These are phyloP conservation scores for Coniferiporia sulphurascens DNA, from an alignment of 1,284 basidiomycete genomes.

Conservation along the genomic window DNA sequence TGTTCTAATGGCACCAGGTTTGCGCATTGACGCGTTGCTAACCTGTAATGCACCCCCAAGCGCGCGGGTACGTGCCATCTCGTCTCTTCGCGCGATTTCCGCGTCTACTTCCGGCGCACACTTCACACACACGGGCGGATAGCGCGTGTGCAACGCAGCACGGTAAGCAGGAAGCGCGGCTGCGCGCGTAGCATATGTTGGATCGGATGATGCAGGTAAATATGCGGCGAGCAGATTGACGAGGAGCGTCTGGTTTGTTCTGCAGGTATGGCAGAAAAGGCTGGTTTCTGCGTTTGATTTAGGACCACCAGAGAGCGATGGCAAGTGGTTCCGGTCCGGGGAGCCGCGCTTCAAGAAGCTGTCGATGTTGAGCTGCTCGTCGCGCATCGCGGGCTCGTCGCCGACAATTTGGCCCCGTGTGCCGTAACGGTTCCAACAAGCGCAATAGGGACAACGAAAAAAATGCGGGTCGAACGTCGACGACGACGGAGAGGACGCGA, in stretches of 20 bases:
- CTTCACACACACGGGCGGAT: constrained; percentile 76
- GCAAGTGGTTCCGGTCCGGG: constrained; percentile 63
- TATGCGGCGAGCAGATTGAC: constrained; percentile 86
- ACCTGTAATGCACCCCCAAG: constrained; percentile 64
- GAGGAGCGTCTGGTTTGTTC: constrained; percentile 85
- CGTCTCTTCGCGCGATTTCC: constrained; percentile 70
- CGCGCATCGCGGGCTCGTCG: constrained; percentile 84
- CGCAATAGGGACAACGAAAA: constrained; percentile 64
- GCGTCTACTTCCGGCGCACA: constrained; percentile 79
- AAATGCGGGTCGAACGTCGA: constrained; percentile 36
- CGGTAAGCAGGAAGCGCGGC: constrained; percentile 66
- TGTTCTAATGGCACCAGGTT: constrained; percentile 32
- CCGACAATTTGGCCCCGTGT: constrained; percentile 68
- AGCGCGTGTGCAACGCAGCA: constrained; percentile 70
- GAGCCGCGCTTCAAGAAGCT: constrained; percentile 76
- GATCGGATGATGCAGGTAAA: constrained; percentile 64
- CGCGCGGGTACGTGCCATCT: constrained; percentile 77
- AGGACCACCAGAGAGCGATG: constrained; percentile 43
- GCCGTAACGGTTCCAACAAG: constrained; percentile 70
- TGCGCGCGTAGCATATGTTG: constrained; percentile 59
- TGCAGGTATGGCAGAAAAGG: constrained; percentile 81
- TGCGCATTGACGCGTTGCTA: constrained; percentile 36
- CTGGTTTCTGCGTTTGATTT: constrained; percentile 27
- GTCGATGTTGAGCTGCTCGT: constrained; percentile 60
- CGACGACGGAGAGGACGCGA: constrained; percentile 7